phyloP scores from a whole-genome alignment of 352 stramenopile genomes.

The Phytophthora hybrid region DNA sequence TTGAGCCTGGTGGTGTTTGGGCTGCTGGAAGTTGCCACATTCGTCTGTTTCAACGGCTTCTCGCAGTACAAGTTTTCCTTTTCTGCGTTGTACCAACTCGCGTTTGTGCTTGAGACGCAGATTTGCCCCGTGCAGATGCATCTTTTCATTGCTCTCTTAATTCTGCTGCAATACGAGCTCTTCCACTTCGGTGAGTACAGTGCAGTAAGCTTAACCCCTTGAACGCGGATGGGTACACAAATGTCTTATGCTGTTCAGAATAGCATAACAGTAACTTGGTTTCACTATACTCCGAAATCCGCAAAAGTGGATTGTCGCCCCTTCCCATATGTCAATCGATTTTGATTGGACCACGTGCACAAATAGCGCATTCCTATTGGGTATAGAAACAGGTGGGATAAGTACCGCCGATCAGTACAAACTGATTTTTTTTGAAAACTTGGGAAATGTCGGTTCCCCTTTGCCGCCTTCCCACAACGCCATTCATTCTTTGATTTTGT shows the following conservation, averaged over 20 bases:
- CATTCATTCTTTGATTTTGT: neutral
- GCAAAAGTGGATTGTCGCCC: too few species aligned
- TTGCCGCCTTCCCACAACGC: neutral
- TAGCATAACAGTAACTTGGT: neutral
- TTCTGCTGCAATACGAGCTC: neutral
- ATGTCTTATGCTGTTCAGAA: constrained; percentile 15
- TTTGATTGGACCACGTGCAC: constrained; percentile 1
- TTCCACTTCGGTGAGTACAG: neutral
- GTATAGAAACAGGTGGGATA: neutral
- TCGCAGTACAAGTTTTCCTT: neutral
- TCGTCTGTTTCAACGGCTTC: neutral
- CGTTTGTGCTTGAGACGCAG: neutral
- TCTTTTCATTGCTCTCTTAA: neutral
- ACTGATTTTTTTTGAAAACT: neutral
- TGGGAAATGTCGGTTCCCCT: neutral
- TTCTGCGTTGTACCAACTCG: neutral
- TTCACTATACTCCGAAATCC: too few species aligned
- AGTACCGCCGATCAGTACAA: neutral
- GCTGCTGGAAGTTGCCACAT: neutral
- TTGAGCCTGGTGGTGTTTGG: neutral
- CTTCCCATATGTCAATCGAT: neutral
- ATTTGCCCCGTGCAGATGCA: neutral
- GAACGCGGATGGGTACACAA: neutral
- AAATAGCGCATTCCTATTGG: neutral
- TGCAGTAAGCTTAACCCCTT: constrained; percentile 2